These are phyloP conservation scores for Solanum dulcamara DNA, from an alignment of 257 asterid species.

Conservation along the genomic window DNA sequence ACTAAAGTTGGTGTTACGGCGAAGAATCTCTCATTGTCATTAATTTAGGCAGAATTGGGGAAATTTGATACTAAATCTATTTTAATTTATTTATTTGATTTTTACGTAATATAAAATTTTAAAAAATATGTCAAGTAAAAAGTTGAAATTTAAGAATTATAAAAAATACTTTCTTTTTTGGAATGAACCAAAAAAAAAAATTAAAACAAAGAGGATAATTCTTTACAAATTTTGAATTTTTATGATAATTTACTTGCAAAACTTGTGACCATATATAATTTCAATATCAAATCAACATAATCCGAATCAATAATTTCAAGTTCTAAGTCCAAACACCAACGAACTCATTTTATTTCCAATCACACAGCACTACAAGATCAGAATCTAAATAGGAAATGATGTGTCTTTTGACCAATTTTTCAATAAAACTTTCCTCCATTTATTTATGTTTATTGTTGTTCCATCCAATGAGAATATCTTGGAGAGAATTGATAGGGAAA, in stretches of 20 bases:
- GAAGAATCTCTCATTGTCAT: neutral
- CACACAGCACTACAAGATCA: constrained; percentile 62
- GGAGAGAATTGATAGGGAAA: constrained; percentile 3
- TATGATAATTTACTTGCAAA: neutral
- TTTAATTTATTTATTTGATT: neutral
- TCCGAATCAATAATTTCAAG: neutral
- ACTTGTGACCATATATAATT: neutral
- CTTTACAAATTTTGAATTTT: neutral
- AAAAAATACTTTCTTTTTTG: too few species aligned
- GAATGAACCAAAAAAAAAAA: neutral
- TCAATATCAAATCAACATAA: neutral
- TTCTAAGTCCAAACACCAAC: neutral
- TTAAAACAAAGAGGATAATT: neutral
- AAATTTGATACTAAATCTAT: too few species aligned
- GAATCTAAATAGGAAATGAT: constrained; percentile 48
- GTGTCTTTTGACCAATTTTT: constrained; percentile 26
- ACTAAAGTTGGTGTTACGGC: neutral
- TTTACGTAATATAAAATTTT: too few species aligned
- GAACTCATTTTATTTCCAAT: constrained; percentile 35
- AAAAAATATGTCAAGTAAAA: too few species aligned
- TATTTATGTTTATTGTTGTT: constrained; percentile 5
- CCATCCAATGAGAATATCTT: constrained; percentile 18
- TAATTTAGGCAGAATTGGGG: neutral
- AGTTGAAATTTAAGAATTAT: too few species aligned
- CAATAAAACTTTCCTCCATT: neutral